Conservation (phyloP, 495 filamentous ascomycete genomes). For the Penicillium salamii region DNA sequence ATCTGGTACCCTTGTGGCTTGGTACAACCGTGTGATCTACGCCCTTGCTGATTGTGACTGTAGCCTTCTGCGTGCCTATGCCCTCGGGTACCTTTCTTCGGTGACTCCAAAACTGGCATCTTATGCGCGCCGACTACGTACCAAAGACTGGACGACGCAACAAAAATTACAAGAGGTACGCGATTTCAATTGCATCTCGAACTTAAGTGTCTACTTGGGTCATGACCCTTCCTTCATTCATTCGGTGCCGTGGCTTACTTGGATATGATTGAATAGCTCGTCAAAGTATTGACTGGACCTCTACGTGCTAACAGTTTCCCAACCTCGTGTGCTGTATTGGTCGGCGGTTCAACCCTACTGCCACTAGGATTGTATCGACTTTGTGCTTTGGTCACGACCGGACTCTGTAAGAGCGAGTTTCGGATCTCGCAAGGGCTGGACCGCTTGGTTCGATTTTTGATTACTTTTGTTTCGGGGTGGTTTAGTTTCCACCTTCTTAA, state of each 20-base stretch:
- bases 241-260: constrained; percentile 7
- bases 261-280: constrained; percentile 25
- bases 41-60: constrained; percentile 10
- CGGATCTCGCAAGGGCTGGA: constrained; percentile 13
- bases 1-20: constrained; percentile 13
- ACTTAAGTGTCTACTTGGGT: constrained; percentile 3
- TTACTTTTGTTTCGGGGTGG: constrained; percentile 47
- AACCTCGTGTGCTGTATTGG: constrained; percentile 72
- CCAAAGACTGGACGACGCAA: constrained; percentile 40
- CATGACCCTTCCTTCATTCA: neutral
- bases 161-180: constrained; percentile 42
- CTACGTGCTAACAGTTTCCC: constrained; percentile 61
- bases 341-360: constrained; percentile 76
- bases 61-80: constrained; percentile 71
- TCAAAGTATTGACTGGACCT: constrained; percentile 33
- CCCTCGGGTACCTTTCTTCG: constrained; percentile 69
- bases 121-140: constrained; percentile 48
- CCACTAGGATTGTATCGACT: constrained; percentile 38
- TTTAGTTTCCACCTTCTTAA: constrained; percentile 48
- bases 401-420: constrained; percentile 14
- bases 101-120: constrained; percentile 64
- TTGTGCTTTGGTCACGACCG: constrained; percentile 24
- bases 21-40: constrained; percentile 3
- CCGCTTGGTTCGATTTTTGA: constrained; percentile 37
- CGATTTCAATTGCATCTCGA: neutral